A percentile compares a stretch with the other conserved stretches of the same genome.
These are phyloP conservation scores for Verticillium nonalfalfae DNA, from an alignment of 2,329 filamentous ascomycete species.

Conservation along the genomic window DNA sequence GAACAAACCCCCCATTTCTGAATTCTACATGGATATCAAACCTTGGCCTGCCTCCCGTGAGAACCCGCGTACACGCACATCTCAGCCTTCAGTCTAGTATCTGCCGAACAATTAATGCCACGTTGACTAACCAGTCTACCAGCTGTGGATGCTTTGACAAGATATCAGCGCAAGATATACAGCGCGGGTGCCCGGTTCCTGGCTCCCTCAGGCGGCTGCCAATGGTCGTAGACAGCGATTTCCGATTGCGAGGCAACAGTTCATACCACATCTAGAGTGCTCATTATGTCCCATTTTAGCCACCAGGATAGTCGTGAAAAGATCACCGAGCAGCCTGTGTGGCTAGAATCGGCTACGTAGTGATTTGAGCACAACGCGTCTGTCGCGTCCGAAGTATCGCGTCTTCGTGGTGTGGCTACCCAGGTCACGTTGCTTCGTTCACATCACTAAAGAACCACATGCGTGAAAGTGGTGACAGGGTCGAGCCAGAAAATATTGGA, in stretches of 20 bases:
- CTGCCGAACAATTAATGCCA: too few relatives aligned
- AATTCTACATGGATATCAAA: neutral
- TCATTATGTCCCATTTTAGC: neutral
- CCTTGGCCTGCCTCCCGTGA: neutral
- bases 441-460: neutral
- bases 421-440: neutral
- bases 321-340: too few relatives aligned
- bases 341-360: too few relatives aligned
- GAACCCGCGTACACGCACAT: neutral
- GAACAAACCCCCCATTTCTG: neutral
- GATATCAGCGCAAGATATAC: too few relatives aligned
- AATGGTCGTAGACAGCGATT: too few relatives aligned
- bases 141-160: too few relatives aligned
- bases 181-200: too few relatives aligned
- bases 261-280: neutral
- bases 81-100: neutral
- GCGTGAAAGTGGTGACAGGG: neutral
- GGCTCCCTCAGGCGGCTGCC: too few relatives aligned
- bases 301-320: too few relatives aligned
- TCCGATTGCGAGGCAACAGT: neutral
- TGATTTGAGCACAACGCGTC: too few relatives aligned
- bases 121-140: too few relatives aligned
- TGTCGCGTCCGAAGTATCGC: neutral
- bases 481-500: neutral
- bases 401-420: neutral